phyloP scores from a whole-genome alignment of 495 filamentous ascomycete genomes.

The Tuber aestivum region DNA sequence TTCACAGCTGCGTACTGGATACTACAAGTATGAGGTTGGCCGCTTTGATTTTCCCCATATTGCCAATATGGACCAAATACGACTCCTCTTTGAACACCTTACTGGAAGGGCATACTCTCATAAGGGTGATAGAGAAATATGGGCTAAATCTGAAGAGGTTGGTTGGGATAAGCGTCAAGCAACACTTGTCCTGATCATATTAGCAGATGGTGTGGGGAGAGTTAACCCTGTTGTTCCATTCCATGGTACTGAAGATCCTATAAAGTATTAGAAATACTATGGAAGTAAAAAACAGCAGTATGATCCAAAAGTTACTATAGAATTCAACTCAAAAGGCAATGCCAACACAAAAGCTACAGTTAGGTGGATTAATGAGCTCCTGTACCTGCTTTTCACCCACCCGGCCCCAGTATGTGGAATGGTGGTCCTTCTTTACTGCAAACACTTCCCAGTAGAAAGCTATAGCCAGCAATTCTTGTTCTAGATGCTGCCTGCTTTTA shows the following conservation, averaged over 20 bases:
- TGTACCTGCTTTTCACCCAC: not conserved
- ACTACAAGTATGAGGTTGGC: not conserved
- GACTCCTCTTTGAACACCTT: conserved; percentile 6
- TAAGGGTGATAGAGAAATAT: not conserved
- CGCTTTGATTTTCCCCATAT: not conserved
- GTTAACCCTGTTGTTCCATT: conserved; percentile 6
- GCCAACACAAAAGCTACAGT: not conserved
- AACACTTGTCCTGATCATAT: not conserved
- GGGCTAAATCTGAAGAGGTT: not conserved
- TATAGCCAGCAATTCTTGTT: not conserved
- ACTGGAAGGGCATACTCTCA: not conserved
- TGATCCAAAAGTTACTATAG: not conserved
- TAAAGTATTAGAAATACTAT: not conserved
- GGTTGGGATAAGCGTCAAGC: conserved; percentile 15
- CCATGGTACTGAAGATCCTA: not conserved
- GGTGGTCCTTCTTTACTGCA: not conserved
- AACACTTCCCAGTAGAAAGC: not conserved
- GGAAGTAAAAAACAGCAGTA: not conserved
- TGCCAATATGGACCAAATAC: conserved; percentile 12
- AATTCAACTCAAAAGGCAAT: not conserved
- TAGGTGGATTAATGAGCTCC: not conserved
- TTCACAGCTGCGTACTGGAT: not conserved
- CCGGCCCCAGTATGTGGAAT: not conserved
- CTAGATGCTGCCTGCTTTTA: conserved; percentile 14
- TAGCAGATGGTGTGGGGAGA: not conserved